Evolutionary conservation across 2,329 filamentous ascomycete species (phyloP).

Genomic region (Xylaria polymorpha): DNA sequence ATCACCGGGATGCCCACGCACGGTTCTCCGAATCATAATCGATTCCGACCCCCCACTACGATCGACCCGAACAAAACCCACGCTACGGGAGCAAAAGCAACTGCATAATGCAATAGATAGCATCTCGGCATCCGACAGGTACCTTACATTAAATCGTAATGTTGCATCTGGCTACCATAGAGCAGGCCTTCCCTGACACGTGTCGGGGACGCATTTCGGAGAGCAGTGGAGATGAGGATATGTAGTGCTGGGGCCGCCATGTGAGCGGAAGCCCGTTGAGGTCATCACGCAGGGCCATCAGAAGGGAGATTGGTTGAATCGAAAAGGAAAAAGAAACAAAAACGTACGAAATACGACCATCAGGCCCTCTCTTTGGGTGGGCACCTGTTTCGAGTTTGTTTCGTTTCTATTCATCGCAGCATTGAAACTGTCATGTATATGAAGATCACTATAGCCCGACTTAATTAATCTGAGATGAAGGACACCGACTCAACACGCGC

Average conservation of each 20-base stretch:
- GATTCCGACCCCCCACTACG: conserved; percentile 28
- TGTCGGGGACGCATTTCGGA: conserved; percentile 24
- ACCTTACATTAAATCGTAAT: conserved; percentile 23
- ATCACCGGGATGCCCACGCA: conserved; percentile 23
- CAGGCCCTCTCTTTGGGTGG: conserved; percentile 5
- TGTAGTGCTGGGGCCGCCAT: conserved; percentile 21
- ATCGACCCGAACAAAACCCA: conserved; percentile 11
- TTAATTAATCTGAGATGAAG: conserved; percentile 27
- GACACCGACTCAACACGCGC: conserved; percentile 6
- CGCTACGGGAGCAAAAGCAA: conserved; percentile 19
- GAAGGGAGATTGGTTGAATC: conserved; percentile 10
- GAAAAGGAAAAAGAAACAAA: neutral
- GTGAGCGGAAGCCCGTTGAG: conserved; percentile 27
- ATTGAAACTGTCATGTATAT: conserved; percentile 25
- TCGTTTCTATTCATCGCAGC: neutral
- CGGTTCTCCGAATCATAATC: conserved; percentile 25
- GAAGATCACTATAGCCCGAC: conserved; percentile 22
- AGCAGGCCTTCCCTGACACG: conserved; percentile 24
- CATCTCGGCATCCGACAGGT: conserved; percentile 21
- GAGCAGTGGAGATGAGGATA: conserved; percentile 23
- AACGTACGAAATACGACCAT: conserved; percentile 24
- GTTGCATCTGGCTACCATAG: conserved; percentile 2
- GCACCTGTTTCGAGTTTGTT: conserved; percentile 9
- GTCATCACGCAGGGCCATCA: conserved; percentile 32
- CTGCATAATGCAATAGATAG: conserved; percentile 21